A percentile compares a stretch with the other conserved stretches of the same genome.
Evolutionary conservation across 208 protist genomes (phyloP).

Genomic region (Trypanosoma congolense): DNA sequence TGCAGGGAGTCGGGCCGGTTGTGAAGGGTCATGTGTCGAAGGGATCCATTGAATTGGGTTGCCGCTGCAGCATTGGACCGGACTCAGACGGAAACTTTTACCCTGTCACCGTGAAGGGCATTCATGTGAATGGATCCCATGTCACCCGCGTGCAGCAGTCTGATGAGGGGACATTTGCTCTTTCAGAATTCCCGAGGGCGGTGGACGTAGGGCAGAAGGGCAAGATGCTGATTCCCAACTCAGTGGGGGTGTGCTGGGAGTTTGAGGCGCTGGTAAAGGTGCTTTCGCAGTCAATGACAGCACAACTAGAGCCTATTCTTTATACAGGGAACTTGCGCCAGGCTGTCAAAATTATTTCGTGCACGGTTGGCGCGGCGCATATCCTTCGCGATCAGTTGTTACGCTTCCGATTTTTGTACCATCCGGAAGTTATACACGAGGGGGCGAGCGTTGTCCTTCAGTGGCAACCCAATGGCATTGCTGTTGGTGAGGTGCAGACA

Average conservation of each 20-base stretch:
- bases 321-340: constrained; percentile 57
- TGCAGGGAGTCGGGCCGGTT: constrained; percentile 90
- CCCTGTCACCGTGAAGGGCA: constrained; percentile 70
- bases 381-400: constrained; percentile 8
- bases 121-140: constrained; percentile 91
- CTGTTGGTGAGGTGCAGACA: constrained; percentile 35
- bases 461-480: constrained; percentile 69
- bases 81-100: constrained; percentile 85
- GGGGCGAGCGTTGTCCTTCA: constrained; percentile 60
- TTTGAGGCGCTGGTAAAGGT: constrained; percentile 46
- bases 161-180: constrained; percentile 89
- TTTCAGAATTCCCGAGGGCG: constrained; percentile 67
- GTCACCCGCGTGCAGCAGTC: constrained; percentile 82
- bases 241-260: constrained; percentile 17
- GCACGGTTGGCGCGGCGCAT: not conserved
- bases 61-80: constrained; percentile 89
- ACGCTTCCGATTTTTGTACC: constrained; percentile 66
- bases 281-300: constrained; percentile 50
- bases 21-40: constrained; percentile 87
- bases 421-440: constrained; percentile 60
- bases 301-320: constrained; percentile 65
- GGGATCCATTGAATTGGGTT: constrained; percentile 83
- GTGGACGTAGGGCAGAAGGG: constrained; percentile 64
- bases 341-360: constrained; percentile 39
- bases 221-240: constrained; percentile 41